Evolutionary conservation across 768 basidiomycete species (phyloP), one percentile per base, ranked within the genome.

Genomic region (Amanita phalloides): DNA sequence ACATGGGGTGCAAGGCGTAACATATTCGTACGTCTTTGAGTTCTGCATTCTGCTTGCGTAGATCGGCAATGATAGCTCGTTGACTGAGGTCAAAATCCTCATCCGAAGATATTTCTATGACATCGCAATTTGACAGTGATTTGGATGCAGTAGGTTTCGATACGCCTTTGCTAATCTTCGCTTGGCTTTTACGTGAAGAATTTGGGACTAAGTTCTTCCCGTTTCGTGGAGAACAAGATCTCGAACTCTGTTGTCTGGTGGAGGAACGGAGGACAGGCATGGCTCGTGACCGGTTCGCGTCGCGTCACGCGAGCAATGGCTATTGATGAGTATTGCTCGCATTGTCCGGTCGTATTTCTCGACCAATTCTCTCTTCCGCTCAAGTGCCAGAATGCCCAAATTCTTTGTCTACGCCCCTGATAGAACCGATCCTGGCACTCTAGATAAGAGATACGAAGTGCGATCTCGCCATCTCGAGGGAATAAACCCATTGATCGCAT

Each of bases 391-490:
- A 7, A 26, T 51, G 44, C 62, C 69, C 52, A 66, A 61, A 42
- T 82, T 78, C 61, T 54, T 78, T 37, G 73, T 82, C 4, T 82
- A 71, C 55, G 78, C 80, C 1, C 78, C 77, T 5, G 82, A 83
- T 60, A 70, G 57, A 55, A 67, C 69, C n/a, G 74, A 76, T 54
- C 26, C 45, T 7, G 33, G 25, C 17, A 44, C 52, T 10, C 37
- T 71, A 43, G 68, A 63, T 2, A 65, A 70, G 35, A 64, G 81
- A 41, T 70, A 76, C 64, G 59, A 63, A 4, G 73, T 81, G 7
- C 67, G 80, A 41, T 60, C 66, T 3, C 56, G 61, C 21, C 81
- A 83, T 56, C 57, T 81, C 11, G 61, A 66, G 17, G 63, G 56
- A 7, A 70, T 74, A 6, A 62, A 63, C 26, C 61, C 66, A 17